phyloP scores from a whole-genome alignment of 192 early-diverging fungal genomes.

The Coemansia sp. region DNA sequence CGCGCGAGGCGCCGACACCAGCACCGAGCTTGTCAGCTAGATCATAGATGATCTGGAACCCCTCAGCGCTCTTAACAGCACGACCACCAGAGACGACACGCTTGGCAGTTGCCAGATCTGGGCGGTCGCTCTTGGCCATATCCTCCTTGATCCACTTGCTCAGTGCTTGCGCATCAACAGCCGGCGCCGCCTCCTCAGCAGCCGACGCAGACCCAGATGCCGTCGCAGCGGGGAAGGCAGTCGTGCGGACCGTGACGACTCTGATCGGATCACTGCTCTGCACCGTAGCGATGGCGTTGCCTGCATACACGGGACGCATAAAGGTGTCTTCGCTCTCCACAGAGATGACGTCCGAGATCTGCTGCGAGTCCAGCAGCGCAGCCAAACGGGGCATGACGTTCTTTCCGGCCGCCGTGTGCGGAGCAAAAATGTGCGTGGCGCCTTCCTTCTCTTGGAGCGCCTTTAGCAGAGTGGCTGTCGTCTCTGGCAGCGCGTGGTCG shows the following conservation, averaged over 20 bases:
- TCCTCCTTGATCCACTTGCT: conserved; percentile 91
- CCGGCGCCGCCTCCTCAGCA: conserved; percentile 70
- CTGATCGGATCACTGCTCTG: conserved; percentile 88
- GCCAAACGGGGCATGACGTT: conserved; percentile 94
- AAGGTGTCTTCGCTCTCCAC: conserved; percentile 86
- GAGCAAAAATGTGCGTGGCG: conserved; percentile 86
- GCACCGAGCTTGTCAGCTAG: conserved; percentile 94
- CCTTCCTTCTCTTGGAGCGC: conserved; percentile 69
- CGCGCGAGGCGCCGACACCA: conserved; percentile 96
- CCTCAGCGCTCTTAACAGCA: conserved; percentile 94
- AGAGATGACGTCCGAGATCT: conserved; percentile 86
- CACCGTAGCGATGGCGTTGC: conserved; percentile 96
- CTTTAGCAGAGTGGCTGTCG: conserved; percentile 75
- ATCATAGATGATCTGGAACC: conserved; percentile 87
- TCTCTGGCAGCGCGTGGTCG: conserved; percentile 82
- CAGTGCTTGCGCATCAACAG: conserved; percentile 59
- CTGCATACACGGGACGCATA: conserved; percentile 96
- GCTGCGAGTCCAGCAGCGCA: conserved; percentile 88
- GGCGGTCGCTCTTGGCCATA: conserved; percentile 92
- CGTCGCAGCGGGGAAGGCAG: conserved; percentile 82
- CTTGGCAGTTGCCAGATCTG: conserved; percentile 85
- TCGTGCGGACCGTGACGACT: conserved; percentile 87
- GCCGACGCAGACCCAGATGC: conserved; percentile 60
- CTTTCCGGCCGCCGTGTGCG: conserved; percentile 91
- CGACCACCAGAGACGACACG: conserved; percentile 94